Conservation (phyloP, 345 rosid species). For the Murraya paniculata region DNA sequence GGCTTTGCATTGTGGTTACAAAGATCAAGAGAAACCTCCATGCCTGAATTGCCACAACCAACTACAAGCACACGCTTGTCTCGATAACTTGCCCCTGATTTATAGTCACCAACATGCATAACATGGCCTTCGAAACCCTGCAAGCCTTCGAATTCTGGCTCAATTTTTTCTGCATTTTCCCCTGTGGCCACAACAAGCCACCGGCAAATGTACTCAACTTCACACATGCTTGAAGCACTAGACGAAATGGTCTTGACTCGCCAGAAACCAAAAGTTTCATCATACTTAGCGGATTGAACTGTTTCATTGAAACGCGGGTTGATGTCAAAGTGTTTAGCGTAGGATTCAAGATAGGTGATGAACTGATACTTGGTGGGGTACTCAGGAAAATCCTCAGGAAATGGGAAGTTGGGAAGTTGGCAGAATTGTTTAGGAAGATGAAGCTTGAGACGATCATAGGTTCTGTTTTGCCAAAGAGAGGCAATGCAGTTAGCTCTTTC, state of each 20-base stretch:
- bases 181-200: constrained; percentile 92
- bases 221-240: constrained; percentile 30
- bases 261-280: constrained; percentile 67
- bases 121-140: constrained; percentile 56
- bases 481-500: constrained; percentile 83
- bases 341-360: constrained; percentile 64
- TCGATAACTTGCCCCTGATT: constrained; percentile 55
- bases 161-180: constrained; percentile 80
- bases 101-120: constrained; percentile 71
- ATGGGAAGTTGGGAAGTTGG: constrained; percentile 58
- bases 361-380: constrained; percentile 78
- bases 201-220: constrained; percentile 70
- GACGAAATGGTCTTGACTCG: constrained; percentile 53
- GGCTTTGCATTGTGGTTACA: constrained; percentile 67
- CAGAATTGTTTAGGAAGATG: constrained; percentile 88
- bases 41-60: constrained; percentile 92
- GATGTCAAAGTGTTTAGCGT: constrained; percentile 58
- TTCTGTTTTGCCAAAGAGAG: constrained; percentile 79
- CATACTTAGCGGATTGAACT: constrained; percentile 70
- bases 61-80: constrained; percentile 73
- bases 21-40: constrained; percentile 88
- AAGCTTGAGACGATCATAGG: constrained; percentile 82
- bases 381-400: constrained; percentile 67
- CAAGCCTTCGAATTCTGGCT: constrained; percentile 73
- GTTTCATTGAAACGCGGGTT: constrained; percentile 63